Evolutionary conservation across 2,329 filamentous ascomycete genomes (phyloP), one percentile per base, ranked within the genome.

Genomic region (Fusarium falciforme): DNA sequence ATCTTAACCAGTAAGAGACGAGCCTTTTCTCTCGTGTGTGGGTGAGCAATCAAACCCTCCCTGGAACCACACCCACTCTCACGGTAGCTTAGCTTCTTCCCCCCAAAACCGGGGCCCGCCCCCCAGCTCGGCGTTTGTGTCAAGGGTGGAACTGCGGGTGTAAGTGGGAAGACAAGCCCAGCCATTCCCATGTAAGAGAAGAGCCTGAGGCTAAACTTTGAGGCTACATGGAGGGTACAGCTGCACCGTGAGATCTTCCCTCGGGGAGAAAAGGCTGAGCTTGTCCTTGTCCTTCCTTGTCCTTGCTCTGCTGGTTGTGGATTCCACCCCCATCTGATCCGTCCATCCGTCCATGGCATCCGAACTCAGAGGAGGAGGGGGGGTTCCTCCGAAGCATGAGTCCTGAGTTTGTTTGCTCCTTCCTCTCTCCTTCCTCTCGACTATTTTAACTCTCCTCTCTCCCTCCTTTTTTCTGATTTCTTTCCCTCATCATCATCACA

Each of bases 401-500:
- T 12, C 11, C 35, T 58, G 54, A 49, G 61, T n/a, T 64, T 66
- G 20, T 35, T 61, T 64, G n/a, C 35, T 27, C 44, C 44, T 49
- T 49, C 38, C 54, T n/a, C 47, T 31, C 36, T 49, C 31, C 40
- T 64, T 63, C 33, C 40, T 47, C 64, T 64, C 58, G 59, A 72
- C 72, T 77, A 77, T 77, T 77, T 77, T 69, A 71, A 74, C 60
- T 67, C 68, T 61, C 68, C 36, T 36, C 66, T 63, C 59, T 64
- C 64, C 75, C 69, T 68, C 64, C 49, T 14, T 60, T 54, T 59
- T 61, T 62, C 38, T 11, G 16, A 16, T 22, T 40, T 42, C n/a
- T 3, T 20, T 4, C 10, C 6, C 6, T n/a, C 49, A 52, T 29
- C 42, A n/a, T 66, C 27, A n/a, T 66, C 27, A 49, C 44, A 20